phyloP scores from a whole-genome alignment of 1,284 basidiomycete genomes.

The Caloboletus firmus region DNA sequence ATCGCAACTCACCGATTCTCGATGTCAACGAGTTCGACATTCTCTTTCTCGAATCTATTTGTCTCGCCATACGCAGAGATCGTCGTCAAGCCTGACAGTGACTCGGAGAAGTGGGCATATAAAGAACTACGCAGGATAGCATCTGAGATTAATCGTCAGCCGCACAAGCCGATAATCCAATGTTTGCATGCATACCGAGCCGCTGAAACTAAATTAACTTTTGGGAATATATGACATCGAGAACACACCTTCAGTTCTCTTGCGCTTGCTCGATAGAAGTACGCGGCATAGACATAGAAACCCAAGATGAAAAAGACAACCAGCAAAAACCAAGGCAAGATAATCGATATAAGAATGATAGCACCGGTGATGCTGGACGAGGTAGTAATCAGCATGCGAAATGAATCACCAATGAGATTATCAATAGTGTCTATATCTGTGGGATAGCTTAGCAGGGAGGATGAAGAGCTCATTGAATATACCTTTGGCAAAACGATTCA shows the following conservation, averaged over 20 bases:
- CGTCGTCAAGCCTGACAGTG: constrained; percentile 81
- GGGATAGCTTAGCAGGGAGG: neutral
- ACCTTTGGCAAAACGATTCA: constrained; percentile 79
- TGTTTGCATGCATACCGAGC: constrained; percentile 41
- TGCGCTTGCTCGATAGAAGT: constrained; percentile 86
- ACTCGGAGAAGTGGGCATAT: constrained; percentile 90
- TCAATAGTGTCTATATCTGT: constrained; percentile 86
- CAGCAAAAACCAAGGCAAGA: constrained; percentile 85
- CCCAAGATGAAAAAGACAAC: constrained; percentile 61
- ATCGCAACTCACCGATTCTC: constrained; percentile 66
- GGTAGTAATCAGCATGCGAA: constrained; percentile 76
- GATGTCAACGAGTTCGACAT: constrained; percentile 76
- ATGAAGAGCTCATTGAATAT: neutral
- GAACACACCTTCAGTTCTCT: constrained; percentile 79
- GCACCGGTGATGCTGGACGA: constrained; percentile 67
- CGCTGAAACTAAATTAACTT: constrained; percentile 37
- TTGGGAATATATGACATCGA: neutral
- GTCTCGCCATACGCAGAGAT: constrained; percentile 83
- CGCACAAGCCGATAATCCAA: neutral
- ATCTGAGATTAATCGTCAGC: constrained; percentile 38
- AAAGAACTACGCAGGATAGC: constrained; percentile 61
- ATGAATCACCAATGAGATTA: constrained; percentile 72
- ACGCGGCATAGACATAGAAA: constrained; percentile 64
- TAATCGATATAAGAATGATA: constrained; percentile 74
- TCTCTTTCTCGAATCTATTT: constrained; percentile 71